These are phyloP conservation scores for Hypomyces perniciosus DNA, from an alignment of 2,329 filamentous ascomycete species.

Conservation along the genomic window DNA sequence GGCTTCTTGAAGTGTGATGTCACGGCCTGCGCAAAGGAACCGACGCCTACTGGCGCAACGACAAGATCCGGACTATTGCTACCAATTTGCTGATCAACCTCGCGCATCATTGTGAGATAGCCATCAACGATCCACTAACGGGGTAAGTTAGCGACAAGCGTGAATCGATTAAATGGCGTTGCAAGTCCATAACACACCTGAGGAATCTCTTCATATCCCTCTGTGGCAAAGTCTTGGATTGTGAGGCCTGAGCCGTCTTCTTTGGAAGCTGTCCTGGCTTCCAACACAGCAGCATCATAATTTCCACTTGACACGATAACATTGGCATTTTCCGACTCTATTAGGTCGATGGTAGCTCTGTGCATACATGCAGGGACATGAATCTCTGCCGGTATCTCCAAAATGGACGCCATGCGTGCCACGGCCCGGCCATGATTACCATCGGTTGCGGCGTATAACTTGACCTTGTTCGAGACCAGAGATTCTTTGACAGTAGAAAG, in stretches of 20 bases:
- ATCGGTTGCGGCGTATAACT: constrained; percentile 60
- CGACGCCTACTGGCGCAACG: constrained; percentile 65
- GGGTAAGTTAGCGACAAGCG: not conserved
- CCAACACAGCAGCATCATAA: constrained; percentile 59
- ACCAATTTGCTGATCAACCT: constrained; percentile 56
- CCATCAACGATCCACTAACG: constrained; percentile 69
- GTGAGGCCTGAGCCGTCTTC: constrained; percentile 41
- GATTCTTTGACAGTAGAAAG: constrained; percentile 37
- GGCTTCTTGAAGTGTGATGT: constrained; percentile 55
- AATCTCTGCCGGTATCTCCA: constrained; percentile 51
- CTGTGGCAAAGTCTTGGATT: constrained; percentile 63
- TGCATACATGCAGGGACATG: constrained; percentile 59
- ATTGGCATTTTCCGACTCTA: constrained; percentile 56
- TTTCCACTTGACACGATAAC: constrained; percentile 49
- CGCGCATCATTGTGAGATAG: constrained; percentile 65
- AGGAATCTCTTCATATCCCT: constrained; percentile 61
- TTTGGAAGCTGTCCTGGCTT: constrained; percentile 39
- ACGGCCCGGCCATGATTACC: constrained; percentile 74
- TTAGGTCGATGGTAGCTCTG: constrained; percentile 44
- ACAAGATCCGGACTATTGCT: constrained; percentile 38
- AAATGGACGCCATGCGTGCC: constrained; percentile 57
- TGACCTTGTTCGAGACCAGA: constrained; percentile 27
- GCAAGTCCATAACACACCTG: constrained; percentile 30
- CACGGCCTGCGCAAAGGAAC: constrained; percentile 66
- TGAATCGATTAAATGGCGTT: not conserved